phyloP scores from a whole-genome alignment of 331 rosid genomes.

The Quercus tomentella region DNA sequence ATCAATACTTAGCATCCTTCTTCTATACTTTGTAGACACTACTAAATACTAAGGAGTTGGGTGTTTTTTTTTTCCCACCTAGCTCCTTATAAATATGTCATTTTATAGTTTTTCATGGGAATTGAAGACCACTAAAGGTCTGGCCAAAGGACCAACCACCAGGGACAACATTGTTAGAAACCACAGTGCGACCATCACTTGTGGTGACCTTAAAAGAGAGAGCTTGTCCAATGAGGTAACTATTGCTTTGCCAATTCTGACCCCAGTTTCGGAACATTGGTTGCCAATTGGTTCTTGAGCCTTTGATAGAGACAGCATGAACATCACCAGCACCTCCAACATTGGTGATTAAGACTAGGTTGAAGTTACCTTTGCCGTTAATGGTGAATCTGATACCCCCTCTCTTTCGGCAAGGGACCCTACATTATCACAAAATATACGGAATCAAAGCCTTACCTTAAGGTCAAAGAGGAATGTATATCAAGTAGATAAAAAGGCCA shows the following conservation, averaged over 20 bases:
- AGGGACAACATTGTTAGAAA: constrained; percentile 50
- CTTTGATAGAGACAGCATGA: constrained; percentile 63
- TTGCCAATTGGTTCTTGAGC: constrained; percentile 66
- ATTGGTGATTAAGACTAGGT: constrained; percentile 63
- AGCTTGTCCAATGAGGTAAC: constrained; percentile 51
- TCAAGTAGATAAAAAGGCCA: neutral
- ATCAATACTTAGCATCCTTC: neutral
- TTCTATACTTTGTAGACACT: neutral
- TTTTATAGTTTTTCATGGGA: constrained; percentile 23
- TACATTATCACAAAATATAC: constrained; percentile 7
- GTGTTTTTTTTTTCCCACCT: no score
- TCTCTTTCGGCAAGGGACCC: constrained; percentile 65
- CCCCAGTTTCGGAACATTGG: constrained; percentile 82
- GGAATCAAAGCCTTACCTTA: neutral
- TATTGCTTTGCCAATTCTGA: constrained; percentile 82
- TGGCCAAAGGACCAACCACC: constrained; percentile 73
- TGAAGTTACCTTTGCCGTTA: constrained; percentile 74
- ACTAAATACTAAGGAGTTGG: neutral
- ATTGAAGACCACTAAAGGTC: constrained; percentile 57
- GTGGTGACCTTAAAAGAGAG: constrained; percentile 68
- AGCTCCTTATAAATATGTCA: neutral
- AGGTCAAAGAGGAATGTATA: neutral
- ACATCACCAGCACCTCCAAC: constrained; percentile 89
- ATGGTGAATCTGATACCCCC: constrained; percentile 83
- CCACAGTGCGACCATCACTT: constrained; percentile 54